Base-by-base conservation (phyloP, 495 filamentous ascomycete species). In the Polyplosphaeria fusca region DNA sequence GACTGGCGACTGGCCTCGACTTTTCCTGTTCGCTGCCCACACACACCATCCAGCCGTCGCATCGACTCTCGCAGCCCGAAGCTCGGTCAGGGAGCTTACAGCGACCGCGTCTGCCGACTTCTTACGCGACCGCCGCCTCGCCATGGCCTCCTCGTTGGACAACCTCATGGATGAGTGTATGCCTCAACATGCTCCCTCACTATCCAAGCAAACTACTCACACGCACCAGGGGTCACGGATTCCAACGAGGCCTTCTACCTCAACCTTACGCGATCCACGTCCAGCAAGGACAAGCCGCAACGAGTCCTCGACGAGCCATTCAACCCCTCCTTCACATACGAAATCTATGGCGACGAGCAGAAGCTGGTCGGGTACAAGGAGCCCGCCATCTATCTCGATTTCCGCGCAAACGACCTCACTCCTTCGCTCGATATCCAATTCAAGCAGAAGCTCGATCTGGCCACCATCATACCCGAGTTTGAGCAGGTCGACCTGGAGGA, bases 261-360 rank as follows among this genome's bases (percentile, higher is more conserved):
- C 58, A 58, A 66, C 30, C 48, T 73, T 13, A 43, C 54, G 14
- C 58, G 58, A 1, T 54, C 58, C 3, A 25, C 53, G 30, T 37
- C 43, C 51, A 47, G 64, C 11, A 13, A 37, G 5, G 47, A 13
- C 35, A 42, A 52, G 19, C 25, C 28, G 13, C 19, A 53, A 38
- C 53, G 26, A 24, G 53, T 60, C 42, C 54, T 60, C 39, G 57
- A 24, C 22, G 58, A 61, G 20, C 78, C 76, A 49, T 96, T 97
- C 72, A 79, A 88, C 53, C 93, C 93, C 1, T 80, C 79, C 63
- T 93, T 92, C 70, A 96, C 91, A 18, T 96, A 96, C 69, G 74
- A 86, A 0, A 87, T 99, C 52, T 97, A 96, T 65, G 92, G 90
- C 65, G 85, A 96, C 14, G 84, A 89, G 0, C 90, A 99, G 73